Base-by-base conservation (phyloP, 345 rosid genomes). In the Lumnitzera littorea region DNA sequence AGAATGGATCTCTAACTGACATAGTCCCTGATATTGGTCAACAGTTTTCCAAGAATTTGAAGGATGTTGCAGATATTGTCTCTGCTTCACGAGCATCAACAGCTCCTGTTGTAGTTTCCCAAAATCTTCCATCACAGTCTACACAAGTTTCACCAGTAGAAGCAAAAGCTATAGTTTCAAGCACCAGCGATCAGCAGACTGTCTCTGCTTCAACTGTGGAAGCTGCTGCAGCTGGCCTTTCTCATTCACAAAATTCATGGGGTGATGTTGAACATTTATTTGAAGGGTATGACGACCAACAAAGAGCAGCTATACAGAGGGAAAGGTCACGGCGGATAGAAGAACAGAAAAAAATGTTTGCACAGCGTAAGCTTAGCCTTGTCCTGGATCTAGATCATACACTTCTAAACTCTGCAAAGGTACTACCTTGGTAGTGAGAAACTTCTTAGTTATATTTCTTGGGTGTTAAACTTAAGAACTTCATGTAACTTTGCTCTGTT, bases 391-490 rank as follows among this genome's bases (percentile, higher is more conserved):
- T 94, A 43, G 99, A 94, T 71, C 99, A 94, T 68, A 94, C 99
- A 4, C 99, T 94, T 82, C 92, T 94, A 55, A 94, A 94, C 78
- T 94, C 99, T 51, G 99, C 99, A 46, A 94, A 88, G 96, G 99
- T 81, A 78, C 46, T 49, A 46, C 12, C 31, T 20, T 27, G 15
- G 17, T 60, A 13, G 27, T 29, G 36, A 47, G 51, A 50, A 50
- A 23, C 16, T 14, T 50, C 15, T 25, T 31, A n/a, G 24, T 60
- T 60, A 16, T 29, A 50, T 60, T 29, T 48, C 43, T 36, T 5
- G 9, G 3, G 0, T 60, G 47, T 1, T 48, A n/a, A 23, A 48
- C 29, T 60, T 50, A 50, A 15, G 25, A 17, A 29, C 11, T 24
- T 50, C 46, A 24, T 50, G 49, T 29, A 24, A 48, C 1, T 13